Conservation (phyloP, 495 filamentous ascomycete genomes). For the Podospora bellae-mahoneyi region DNA sequence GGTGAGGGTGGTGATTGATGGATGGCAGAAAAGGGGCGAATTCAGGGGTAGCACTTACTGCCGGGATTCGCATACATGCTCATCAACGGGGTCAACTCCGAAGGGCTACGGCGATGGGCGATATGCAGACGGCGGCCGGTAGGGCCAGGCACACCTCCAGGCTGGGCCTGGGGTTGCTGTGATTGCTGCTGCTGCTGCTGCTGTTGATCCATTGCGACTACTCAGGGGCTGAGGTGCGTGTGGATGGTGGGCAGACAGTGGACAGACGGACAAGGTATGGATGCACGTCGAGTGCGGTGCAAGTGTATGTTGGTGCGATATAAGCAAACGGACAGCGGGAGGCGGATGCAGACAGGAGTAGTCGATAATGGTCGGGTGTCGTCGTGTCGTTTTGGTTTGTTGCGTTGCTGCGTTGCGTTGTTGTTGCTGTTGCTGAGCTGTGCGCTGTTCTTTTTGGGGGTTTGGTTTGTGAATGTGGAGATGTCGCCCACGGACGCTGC, state of each 20-base stretch:
- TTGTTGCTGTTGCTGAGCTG: slow-evolving; percentile 10
- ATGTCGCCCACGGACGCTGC: slow-evolving; percentile 29
- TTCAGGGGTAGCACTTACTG: slow-evolving; percentile 43
- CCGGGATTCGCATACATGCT: slow-evolving; percentile 70
- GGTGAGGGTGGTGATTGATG: background rate
- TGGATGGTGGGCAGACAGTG: slow-evolving; percentile 5
- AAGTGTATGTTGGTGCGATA: slow-evolving; percentile 13
- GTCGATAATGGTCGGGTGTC: slow-evolving; percentile 2
- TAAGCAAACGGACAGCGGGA: slow-evolving; percentile 13
- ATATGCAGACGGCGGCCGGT: slow-evolving; percentile 91
- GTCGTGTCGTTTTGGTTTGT: slow-evolving; percentile 7
- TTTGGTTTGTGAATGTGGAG: slow-evolving; percentile 28
- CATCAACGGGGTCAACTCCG: slow-evolving; percentile 96
- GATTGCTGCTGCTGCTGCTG: slow-evolving; percentile 61
- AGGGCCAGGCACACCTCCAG: slow-evolving; percentile 71
- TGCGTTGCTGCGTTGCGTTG: slow-evolving; percentile 4
- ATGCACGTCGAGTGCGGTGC: slow-evolving; percentile 53
- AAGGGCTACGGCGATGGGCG: slow-evolving; percentile 94
- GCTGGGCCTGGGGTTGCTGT: slow-evolving; percentile 47
- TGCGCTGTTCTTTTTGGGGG: slow-evolving; percentile 15
- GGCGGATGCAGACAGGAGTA: slow-evolving; percentile 7
- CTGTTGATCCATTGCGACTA: slow-evolving; percentile 60
- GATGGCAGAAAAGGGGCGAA: background rate
- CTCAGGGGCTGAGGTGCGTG: slow-evolving; percentile 21
- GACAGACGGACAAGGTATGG: slow-evolving; percentile 14